phyloP scores from a whole-genome alignment of 805 yeast species.

The Yarrowia sp. region DNA sequence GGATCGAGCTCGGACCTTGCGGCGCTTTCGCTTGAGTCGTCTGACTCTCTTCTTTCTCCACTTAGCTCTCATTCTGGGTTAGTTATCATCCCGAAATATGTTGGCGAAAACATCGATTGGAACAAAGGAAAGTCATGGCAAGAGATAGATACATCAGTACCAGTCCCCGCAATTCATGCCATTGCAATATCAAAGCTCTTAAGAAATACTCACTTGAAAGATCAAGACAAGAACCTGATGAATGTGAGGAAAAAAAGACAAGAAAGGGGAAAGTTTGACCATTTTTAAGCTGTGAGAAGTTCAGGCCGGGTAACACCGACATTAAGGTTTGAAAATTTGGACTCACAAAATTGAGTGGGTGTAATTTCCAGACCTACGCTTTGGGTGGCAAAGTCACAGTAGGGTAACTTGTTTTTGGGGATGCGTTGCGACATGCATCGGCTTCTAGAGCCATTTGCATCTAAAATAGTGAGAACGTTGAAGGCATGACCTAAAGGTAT shows the following conservation, averaged over 20 bases:
- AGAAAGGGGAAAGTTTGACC: slow-evolving; percentile 24
- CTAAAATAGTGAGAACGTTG: too few species aligned
- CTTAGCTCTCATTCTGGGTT: slow-evolving; percentile 52
- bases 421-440: neutral
- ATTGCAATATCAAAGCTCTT: neutral
- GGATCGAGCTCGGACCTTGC: slow-evolving; percentile 98
- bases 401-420: neutral
- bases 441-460: too few species aligned
- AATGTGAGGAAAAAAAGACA: slow-evolving; percentile 24
- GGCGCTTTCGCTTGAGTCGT: slow-evolving; percentile 99
- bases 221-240: slow-evolving; percentile 27
- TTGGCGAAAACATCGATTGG: neutral
- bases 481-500: too few species aligned
- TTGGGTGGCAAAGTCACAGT: neutral
- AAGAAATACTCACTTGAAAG: slow-evolving; percentile 18
- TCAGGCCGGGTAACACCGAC: slow-evolving; percentile 6
- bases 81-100: neutral
- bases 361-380: slow-evolving; percentile 25
- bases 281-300: slow-evolving; percentile 14
- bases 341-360: slow-evolving; percentile 20
- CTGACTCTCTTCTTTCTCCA: slow-evolving; percentile 99
- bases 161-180: neutral
- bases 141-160: neutral
- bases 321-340: slow-evolving; percentile 2
- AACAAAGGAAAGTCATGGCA: neutral